phyloP scores from a whole-genome alignment of 805 yeast species.

The Schwanniomyces occidentalis region DNA sequence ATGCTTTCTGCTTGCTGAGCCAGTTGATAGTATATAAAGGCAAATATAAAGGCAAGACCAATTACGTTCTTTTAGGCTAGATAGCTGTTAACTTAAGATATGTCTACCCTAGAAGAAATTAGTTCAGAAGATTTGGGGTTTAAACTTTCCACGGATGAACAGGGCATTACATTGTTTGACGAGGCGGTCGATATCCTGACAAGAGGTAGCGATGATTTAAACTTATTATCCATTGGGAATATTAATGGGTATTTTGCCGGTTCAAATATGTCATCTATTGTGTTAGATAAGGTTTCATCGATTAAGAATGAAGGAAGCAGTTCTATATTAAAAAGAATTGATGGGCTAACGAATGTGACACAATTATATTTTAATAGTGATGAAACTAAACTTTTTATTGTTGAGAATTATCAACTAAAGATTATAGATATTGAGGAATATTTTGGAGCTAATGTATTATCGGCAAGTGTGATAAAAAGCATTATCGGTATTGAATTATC shows the following conservation, averaged over 20 bases:
- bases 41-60: too few relatives aligned
- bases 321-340: slow-evolving; percentile 2
- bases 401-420: slow-evolving; percentile 20
- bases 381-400: slow-evolving; percentile 27
- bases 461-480: slow-evolving; percentile 1
- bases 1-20: too few relatives aligned
- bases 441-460: not conserved
- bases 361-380: slow-evolving; percentile 30
- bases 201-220: slow-evolving; percentile 15
- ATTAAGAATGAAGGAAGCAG: not conserved
- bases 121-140: slow-evolving; percentile 41
- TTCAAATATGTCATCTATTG: slow-evolving; percentile 22
- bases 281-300: slow-evolving; percentile 5
- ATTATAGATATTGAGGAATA: slow-evolving; percentile 6
- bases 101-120: slow-evolving; percentile 16
- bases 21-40: too few relatives aligned
- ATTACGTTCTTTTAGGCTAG: too few relatives aligned
- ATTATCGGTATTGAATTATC: slow-evolving; percentile 10
- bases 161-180: slow-evolving; percentile 26
- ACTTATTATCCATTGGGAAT: slow-evolving; percentile 31
- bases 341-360: slow-evolving; percentile 8
- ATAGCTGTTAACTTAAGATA: slow-evolving; percentile 1
- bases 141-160: slow-evolving; percentile 24
- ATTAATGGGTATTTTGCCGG: slow-evolving; percentile 26
- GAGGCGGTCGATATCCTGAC: slow-evolving; percentile 22